Base-by-base conservation (phyloP, 495 filamentous ascomycete genomes). In the Xylaria intraflava region DNA sequence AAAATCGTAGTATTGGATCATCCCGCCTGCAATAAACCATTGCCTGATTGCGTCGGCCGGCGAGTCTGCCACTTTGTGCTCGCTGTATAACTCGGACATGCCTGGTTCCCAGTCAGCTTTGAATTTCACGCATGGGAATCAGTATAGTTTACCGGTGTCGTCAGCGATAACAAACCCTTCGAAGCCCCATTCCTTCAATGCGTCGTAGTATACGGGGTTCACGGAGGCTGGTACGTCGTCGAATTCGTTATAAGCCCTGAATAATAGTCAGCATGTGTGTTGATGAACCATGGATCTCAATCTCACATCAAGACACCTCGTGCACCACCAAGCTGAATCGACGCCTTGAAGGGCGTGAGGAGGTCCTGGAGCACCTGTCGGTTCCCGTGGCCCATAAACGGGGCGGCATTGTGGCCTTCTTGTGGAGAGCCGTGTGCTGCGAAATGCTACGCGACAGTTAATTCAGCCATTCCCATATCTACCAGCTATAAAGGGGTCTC, bases 271-370 rank as follows among this genome's bases (percentile, higher is more conserved):
- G 46, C 9, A 23, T n/a, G 19, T 22, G 19, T 30, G 2, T 20
- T 46, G 9, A 3, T 23, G 9, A 11, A 20, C 12, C 3, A 41
- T 14, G 4, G n/a, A n/a, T 16, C 3, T 43, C 22, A 11, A n/a
- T 26, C 65, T 42, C 55, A 68, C 67, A 73, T 73, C 70, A 73
- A 68, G 7, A 69, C 68, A 5, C 71, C 69, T 45, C 61, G 66
- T 0, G 58, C 68, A 16, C 70, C 67, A 9, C 72, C 69, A 6
- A 70, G 50, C n/a, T 74, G 65, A 31, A 71, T 66, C 0, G 60
- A 66, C 22, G 66, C 70, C 54, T 68, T 71, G 44, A 74, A 75
- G 8, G 67, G 69, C 19, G 60, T 60, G 2, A 71, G 52, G 39
- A 72, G 60, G 20, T 72, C 64, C 42, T 72, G 62, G 39, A 70